Percentiles rank a stretch among this genome's conserved stretches.
These are phyloP conservation scores for Senna tora DNA, from an alignment of 306 rosid genomes.

Conservation along the genomic window DNA sequence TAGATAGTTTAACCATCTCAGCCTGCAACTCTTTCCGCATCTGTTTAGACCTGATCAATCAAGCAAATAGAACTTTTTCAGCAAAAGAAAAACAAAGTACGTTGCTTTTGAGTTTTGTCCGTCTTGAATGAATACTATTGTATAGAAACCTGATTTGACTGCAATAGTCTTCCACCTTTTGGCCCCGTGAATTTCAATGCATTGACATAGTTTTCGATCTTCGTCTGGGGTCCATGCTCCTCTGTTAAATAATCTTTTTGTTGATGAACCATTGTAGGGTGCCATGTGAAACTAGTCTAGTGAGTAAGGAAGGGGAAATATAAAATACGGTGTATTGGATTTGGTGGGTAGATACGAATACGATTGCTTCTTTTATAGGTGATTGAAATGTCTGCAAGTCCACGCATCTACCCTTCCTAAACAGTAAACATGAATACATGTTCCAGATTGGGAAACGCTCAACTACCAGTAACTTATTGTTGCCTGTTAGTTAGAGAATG, in stretches of 20 bases:
- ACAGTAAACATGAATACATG: too few species aligned
- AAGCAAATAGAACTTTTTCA: background rate
- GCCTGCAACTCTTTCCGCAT: conserved; percentile 53
- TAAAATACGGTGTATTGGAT: background rate
- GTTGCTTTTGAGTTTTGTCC: background rate
- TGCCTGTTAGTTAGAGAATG: background rate
- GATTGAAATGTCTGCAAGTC: background rate
- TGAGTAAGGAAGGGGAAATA: background rate
- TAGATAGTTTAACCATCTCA: conserved; percentile 56
- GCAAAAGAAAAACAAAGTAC: background rate
- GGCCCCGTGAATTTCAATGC: conserved; percentile 46
- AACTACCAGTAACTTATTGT: conserved; percentile 27
- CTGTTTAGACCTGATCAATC: conserved; percentile 35
- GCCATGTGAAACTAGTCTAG: conserved; percentile 33
- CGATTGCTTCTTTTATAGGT: background rate
- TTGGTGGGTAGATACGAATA: background rate
- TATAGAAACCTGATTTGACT: conserved; percentile 38
- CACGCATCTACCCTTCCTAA: conserved; percentile 30
- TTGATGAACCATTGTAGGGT: conserved; percentile 26
- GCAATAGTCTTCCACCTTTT: conserved; percentile 48
- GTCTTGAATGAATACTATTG: background rate
- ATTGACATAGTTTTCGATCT: conserved; percentile 41
- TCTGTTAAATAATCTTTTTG: conserved; percentile 36
- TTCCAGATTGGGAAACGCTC: background rate
- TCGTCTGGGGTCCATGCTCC: conserved; percentile 52